A percentile compares a stretch with the other conserved stretches of the same genome.
Evolutionary conservation across 2,329 filamentous ascomycete species (phyloP).

Genomic region (Diplodia seriata): DNA sequence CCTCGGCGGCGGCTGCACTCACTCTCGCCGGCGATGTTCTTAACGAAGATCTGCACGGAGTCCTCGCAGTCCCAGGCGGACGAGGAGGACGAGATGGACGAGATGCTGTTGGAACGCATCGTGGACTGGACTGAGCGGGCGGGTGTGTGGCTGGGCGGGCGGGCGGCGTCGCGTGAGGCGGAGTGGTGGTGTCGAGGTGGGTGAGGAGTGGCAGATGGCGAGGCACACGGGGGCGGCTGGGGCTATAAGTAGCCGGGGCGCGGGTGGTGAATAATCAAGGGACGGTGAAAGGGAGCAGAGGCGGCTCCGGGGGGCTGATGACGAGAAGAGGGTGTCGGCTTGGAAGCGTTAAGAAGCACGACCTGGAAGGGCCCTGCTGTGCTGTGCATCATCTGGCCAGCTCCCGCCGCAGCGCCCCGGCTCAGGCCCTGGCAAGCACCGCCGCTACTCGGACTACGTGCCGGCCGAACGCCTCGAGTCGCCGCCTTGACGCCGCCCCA

Average conservation of each 20-base stretch:
- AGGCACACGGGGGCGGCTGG: constrained; percentile 14
- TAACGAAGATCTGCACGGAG: constrained; percentile 68
- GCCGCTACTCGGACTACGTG: constrained; percentile 20
- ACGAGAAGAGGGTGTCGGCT: constrained; percentile 28
- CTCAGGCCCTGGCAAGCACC: constrained; percentile 22
- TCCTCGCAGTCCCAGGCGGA: constrained; percentile 55
- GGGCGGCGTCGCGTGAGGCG: constrained; percentile 1
- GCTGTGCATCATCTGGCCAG: constrained; percentile 28
- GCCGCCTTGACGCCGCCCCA: constrained; percentile 8
- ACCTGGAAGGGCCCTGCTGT: constrained; percentile 21
- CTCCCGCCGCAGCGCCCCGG: constrained; percentile 17
- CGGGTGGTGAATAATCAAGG: constrained; percentile 30
- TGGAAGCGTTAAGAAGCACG: constrained; percentile 25
- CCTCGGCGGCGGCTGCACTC: constrained; percentile 42
- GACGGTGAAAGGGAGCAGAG: constrained; percentile 28
- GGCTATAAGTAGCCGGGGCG: constrained; percentile 28
- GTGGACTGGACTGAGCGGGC: background rate
- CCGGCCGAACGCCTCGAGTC: constrained; percentile 23
- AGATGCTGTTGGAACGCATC: constrained; percentile 44
- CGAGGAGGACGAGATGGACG: constrained; percentile 51
- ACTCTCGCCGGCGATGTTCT: constrained; percentile 65
- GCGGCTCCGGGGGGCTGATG: constrained; percentile 28
- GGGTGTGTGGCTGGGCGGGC: background rate
- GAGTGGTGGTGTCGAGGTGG: background rate
- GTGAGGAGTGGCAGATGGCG: constrained; percentile 10